Evolutionary conservation across 2,329 filamentous ascomycete genomes (phyloP).

Genomic region (Chaetomium sp.): DNA sequence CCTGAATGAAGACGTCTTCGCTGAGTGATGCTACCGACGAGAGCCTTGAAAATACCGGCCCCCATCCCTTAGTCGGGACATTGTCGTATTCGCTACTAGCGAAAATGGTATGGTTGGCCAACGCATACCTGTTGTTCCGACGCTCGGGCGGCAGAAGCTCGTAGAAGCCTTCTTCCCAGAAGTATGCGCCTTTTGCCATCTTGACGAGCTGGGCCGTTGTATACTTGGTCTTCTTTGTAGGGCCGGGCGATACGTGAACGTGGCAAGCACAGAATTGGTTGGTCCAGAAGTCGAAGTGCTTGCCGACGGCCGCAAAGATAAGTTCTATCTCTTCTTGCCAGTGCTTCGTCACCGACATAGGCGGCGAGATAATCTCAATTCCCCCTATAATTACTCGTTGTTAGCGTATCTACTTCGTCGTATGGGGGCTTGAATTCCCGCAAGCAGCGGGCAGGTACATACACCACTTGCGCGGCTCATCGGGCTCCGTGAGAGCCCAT

Average conservation of each 20-base stretch:
- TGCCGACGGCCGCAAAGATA: background rate
- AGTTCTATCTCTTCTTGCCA: background rate
- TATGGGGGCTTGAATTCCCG: too few relatives aligned
- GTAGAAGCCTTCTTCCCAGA: background rate
- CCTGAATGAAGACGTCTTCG: background rate
- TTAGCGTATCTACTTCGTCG: background rate
- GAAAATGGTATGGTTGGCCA: background rate
- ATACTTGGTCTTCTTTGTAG: background rate
- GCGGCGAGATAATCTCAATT: constrained; percentile 13
- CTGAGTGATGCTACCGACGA: background rate
- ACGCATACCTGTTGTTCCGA: constrained; percentile 4
- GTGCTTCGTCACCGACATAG: background rate
- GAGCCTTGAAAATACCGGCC: background rate
- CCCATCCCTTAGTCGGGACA: background rate
- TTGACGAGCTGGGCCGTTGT: background rate
- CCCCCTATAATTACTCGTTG: background rate
- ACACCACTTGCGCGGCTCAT: background rate
- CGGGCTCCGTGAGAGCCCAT: background rate
- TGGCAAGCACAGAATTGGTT: constrained; percentile 4
- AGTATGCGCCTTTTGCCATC: background rate
- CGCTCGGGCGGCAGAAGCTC: constrained; percentile 3
- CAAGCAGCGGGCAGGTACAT: background rate
- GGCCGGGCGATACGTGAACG: constrained; percentile 5
- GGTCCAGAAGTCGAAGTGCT: constrained; percentile 8
- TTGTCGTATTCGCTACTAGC: background rate